Base-by-base conservation (phyloP, 176 grass and related monocot genomes). In the Zizania latifolia region DNA sequence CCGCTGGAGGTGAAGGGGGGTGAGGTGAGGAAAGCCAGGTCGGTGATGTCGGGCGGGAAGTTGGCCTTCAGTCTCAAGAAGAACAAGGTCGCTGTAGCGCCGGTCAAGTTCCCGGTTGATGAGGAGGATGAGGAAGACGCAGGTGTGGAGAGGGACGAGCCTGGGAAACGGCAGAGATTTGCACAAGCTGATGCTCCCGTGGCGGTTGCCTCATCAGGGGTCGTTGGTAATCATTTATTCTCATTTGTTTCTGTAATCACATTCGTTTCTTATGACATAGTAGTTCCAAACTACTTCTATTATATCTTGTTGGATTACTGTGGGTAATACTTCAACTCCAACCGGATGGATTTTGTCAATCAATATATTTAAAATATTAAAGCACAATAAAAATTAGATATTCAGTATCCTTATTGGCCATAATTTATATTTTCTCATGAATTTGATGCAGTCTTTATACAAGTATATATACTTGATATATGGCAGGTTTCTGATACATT, bases 41-140 rank as follows among this genome's bases (percentile, higher is more conserved):
- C 78, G 0, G 26, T 83, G 2, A 21, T 38, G 10, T 77, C 86
- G 1, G 73, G 71, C 10, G 80, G 89, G 10, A 99, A 94, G 84
- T 86, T 99, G 40, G 95, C 91, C 63, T 99, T 99, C 24, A 92
- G 91, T 66, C 86, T 99, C 26, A 99, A 99, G 79, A 99, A 98
- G 86, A 82, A 87, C 32, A 99, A 94, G 74, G 82, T 94, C 19
- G 69, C 81, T 0, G 37, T 82, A 10, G 37, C 69, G 0, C 84
- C 89, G 28, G 84, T 92, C 3, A 87, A 75, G 68, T 94, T 99
- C 73, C 76, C 33, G 7, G 75, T 60, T 5, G n/a, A 94, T 32
- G 91, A 98, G 1, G 92, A 96, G 2, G 92, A 96, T 0, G 91
- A 89, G 15, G 88, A 92, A 37, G 79, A 34, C 3, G 43, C 19